Evolutionary conservation across 2,329 filamentous ascomycete species (phyloP).

Genomic region (Colletotrichum higginsianum): DNA sequence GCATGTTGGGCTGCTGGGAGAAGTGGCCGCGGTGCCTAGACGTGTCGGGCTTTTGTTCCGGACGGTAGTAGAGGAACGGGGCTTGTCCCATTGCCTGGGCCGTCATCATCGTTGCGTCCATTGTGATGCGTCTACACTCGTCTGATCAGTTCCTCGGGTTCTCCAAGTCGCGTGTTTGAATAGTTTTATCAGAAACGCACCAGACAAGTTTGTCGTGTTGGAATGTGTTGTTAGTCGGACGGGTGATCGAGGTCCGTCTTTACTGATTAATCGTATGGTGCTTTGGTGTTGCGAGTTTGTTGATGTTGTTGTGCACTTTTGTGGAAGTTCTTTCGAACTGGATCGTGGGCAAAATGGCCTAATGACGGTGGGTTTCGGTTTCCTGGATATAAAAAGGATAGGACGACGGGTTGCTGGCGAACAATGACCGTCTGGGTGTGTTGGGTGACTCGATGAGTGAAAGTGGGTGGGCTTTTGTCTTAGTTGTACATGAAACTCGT

Average conservation of each 20-base stretch:
- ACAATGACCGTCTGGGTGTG: slow-evolving; percentile 39
- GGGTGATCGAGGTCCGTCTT: slow-evolving; percentile 25
- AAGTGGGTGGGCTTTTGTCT: slow-evolving; percentile 32
- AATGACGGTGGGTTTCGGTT: slow-evolving; percentile 47
- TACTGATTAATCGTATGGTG: slow-evolving; percentile 25
- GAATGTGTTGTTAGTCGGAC: slow-evolving; percentile 36
- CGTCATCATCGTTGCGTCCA: slow-evolving; percentile 75
- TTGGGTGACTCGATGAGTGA: slow-evolving; percentile 42
- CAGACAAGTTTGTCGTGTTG: slow-evolving; percentile 44
- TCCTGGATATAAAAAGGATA: slow-evolving; percentile 56
- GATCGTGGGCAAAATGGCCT: slow-evolving; percentile 50
- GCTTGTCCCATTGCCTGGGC: slow-evolving; percentile 77
- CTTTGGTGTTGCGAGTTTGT: slow-evolving; percentile 15
- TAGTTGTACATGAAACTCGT: slow-evolving; percentile 54
- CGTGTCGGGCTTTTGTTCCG: slow-evolving; percentile 80
- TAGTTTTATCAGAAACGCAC: slow-evolving; percentile 48
- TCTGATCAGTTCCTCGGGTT: slow-evolving; percentile 43
- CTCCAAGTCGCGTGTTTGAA: not conserved
- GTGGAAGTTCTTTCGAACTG: slow-evolving; percentile 44
- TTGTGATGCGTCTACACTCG: slow-evolving; percentile 58
- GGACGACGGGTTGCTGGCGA: slow-evolving; percentile 58
- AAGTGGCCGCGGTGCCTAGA: slow-evolving; percentile 81
- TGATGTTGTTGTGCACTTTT: slow-evolving; percentile 47
- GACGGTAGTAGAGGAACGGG: slow-evolving; percentile 90
- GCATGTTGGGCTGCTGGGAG: slow-evolving; percentile 60